These are phyloP conservation scores for Xylariomycetidae sp. DNA, from an alignment of 2,329 filamentous ascomycete genomes.

Conservation along the genomic window DNA sequence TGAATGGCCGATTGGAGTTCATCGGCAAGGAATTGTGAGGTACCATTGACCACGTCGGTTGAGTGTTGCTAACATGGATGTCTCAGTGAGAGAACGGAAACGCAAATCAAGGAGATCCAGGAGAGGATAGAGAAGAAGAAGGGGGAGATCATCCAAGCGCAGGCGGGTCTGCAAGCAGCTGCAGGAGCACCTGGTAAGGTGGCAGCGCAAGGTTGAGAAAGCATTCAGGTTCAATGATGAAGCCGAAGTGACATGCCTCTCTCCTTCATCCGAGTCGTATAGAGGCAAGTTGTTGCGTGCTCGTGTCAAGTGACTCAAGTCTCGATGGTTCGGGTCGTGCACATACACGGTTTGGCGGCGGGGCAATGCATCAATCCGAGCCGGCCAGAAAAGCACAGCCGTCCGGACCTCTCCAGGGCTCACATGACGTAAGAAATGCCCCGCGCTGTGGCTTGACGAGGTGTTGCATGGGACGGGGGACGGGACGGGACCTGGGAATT, in stretches of 20 bases:
- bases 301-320: too few relatives aligned
- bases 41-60: neutral
- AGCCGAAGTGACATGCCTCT: too few relatives aligned
- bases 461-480: too few relatives aligned
- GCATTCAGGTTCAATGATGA: too few relatives aligned
- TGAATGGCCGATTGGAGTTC: constrained; percentile 85
- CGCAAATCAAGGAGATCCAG: constrained; percentile 49
- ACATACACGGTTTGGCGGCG: too few relatives aligned
- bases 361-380: too few relatives aligned
- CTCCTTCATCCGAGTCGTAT: too few relatives aligned
- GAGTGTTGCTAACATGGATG: constrained; percentile 4
- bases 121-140: constrained; percentile 54
- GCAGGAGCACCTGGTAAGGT: constrained; percentile 25
- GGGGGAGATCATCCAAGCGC: constrained; percentile 51
- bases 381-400: too few relatives aligned
- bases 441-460: constrained; percentile 6
- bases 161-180: constrained; percentile 43
- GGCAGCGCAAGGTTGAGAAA: constrained; percentile 20
- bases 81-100: constrained; percentile 31
- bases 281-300: too few relatives aligned
- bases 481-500: too few relatives aligned
- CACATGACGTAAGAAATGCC: constrained; percentile 3
- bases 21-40: constrained; percentile 88
- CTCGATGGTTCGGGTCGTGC: too few relatives aligned
- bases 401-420: too few relatives aligned